Evolutionary conservation across 1,284 basidiomycete genomes (phyloP).

Genomic region (Fomitopsis schrenkii): DNA sequence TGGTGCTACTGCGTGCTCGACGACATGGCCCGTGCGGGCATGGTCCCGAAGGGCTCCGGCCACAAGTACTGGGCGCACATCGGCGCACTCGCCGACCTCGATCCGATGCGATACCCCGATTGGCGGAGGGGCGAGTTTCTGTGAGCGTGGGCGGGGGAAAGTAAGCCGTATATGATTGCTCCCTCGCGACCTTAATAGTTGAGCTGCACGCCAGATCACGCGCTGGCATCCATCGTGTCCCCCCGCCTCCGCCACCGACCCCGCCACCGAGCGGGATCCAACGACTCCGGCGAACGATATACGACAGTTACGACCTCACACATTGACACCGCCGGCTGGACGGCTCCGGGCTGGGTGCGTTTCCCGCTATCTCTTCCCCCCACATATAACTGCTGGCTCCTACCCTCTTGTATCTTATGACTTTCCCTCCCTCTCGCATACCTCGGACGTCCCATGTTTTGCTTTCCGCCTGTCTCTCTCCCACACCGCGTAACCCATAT

Average conservation of each 20-base stretch:
- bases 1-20: neutral
- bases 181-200: neutral
- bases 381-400: neutral
- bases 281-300: neutral
- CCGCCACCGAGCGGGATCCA: neutral
- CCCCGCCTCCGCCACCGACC: neutral
- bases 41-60: neutral
- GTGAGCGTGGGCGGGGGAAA: neutral
- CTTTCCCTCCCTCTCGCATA: neutral
- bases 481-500: neutral
- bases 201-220: neutral
- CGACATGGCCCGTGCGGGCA: neutral
- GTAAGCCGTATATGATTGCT: neutral
- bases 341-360: neutral
- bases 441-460: neutral
- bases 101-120: neutral
- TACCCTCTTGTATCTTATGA: neutral
- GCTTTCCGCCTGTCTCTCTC: neutral
- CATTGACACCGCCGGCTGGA: neutral
- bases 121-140: neutral
- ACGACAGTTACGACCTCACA: neutral
- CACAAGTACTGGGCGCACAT: neutral
- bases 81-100: neutral
- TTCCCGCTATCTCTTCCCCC: neutral
- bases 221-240: neutral